These are phyloP conservation scores for Solanum tarapatanum DNA, from an alignment of 257 asterid species.

Conservation along the genomic window DNA sequence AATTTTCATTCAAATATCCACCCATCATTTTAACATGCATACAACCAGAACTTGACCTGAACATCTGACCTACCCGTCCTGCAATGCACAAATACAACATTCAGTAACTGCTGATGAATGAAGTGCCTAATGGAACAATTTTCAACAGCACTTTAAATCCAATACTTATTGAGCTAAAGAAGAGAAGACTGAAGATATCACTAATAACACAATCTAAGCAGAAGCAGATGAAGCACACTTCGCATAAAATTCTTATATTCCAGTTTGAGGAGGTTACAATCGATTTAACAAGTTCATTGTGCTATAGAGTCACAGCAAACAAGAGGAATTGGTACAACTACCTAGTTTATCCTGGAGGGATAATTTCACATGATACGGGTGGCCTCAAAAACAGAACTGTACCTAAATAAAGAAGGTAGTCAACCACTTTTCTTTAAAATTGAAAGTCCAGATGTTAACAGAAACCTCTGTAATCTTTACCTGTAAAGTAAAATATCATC, in stretches of 20 bases:
- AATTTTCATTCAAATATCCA: not conserved
- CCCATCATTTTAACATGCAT: not conserved
- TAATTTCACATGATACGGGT: not conserved
- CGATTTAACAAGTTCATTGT: not conserved
- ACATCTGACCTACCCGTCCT: conserved; percentile 86
- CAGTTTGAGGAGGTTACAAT: not conserved
- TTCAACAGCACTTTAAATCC: not conserved
- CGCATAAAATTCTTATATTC: not conserved
- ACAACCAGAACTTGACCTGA: not conserved
- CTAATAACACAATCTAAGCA: not conserved
- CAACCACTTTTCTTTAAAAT: not conserved
- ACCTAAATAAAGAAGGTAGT: not conserved
- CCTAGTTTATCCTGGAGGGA: not conserved
- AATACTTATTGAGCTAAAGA: not conserved
- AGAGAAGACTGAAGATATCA: not conserved
- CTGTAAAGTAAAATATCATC: not conserved
- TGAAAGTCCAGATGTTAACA: not conserved
- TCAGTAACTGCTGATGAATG: not conserved
- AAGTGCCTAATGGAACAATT: not conserved
- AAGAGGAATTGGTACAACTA: not conserved
- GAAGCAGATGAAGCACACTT: not conserved
- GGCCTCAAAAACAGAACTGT: not conserved
- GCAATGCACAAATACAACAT: conserved; percentile 26
- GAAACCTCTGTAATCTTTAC: not conserved
- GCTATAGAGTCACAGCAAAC: not conserved